A percentile compares a stretch with the other conserved stretches of the same genome.
These are phyloP conservation scores for Xylaria sp. DNA, from an alignment of 2,329 filamentous ascomycete genomes.

Conservation along the genomic window DNA sequence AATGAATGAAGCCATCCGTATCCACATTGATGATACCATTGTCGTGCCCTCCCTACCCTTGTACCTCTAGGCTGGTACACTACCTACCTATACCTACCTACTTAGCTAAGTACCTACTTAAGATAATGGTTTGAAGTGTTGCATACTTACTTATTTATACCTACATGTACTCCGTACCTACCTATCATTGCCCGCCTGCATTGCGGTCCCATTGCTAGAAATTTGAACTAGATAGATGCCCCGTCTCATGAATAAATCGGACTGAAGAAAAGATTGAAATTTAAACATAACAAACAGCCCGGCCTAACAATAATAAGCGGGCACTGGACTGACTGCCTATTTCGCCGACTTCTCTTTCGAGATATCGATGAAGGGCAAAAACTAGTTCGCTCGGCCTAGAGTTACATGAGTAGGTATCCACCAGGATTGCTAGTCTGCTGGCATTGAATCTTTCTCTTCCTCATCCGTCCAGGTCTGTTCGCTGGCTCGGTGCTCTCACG, in stretches of 20 bases:
- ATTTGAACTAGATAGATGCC: background rate
- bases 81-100: constrained; percentile 7
- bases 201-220: constrained; percentile 15
- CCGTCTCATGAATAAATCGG: constrained; percentile 5
- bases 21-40: constrained; percentile 23
- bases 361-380: constrained; percentile 25
- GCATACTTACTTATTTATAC: too few species aligned
- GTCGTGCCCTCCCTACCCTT: constrained; percentile 8
- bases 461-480: constrained; percentile 30
- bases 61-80: constrained; percentile 3
- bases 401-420: constrained; percentile 41
- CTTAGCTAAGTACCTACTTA: constrained; percentile 10
- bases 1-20: constrained; percentile 14
- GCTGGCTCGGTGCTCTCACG: constrained; percentile 20
- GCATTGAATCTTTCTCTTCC: constrained; percentile 36
- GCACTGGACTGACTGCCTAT: constrained; percentile 26
- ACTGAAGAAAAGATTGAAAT: background rate
- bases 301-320: constrained; percentile 23
- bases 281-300: constrained; percentile 2
- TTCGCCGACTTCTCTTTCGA: constrained; percentile 24
- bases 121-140: background rate
- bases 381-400: constrained; percentile 35
- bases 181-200: background rate
- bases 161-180: too few species aligned
- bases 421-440: constrained; percentile 37